These are phyloP conservation scores for Fusarium sacchari DNA, from an alignment of 2,329 filamentous ascomycete species.

Conservation along the genomic window DNA sequence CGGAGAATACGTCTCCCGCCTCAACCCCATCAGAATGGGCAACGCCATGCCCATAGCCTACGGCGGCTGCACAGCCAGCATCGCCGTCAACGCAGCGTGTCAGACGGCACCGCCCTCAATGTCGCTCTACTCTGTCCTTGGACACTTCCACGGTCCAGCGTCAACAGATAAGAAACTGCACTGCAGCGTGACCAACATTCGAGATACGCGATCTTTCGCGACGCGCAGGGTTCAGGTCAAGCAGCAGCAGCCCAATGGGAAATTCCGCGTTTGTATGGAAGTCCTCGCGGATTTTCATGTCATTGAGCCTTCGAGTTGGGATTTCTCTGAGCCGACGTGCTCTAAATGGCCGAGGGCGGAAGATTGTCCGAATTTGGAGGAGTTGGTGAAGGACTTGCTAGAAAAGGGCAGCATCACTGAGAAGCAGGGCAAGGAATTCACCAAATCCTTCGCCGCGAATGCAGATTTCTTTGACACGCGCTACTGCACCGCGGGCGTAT, in stretches of 20 bases:
- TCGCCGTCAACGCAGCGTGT: slow-evolving; percentile 55
- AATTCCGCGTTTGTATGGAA: slow-evolving; percentile 53
- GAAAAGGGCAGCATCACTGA: slow-evolving; percentile 40
- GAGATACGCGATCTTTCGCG: slow-evolving; percentile 59
- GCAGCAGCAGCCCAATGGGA: slow-evolving; percentile 52
- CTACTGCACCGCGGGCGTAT: slow-evolving; percentile 52
- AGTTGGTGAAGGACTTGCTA: slow-evolving; percentile 24
- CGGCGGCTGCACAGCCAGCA: slow-evolving; percentile 55
- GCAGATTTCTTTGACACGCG: slow-evolving; percentile 49
- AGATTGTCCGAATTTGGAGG: slow-evolving; percentile 32
- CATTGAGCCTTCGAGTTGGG: slow-evolving; percentile 50
- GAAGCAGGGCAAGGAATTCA: slow-evolving; percentile 37
- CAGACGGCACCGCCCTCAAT: slow-evolving; percentile 50
- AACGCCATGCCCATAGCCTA: slow-evolving; percentile 53
- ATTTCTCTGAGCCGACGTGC: slow-evolving; percentile 52
- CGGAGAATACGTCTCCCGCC: slow-evolving; percentile 42
- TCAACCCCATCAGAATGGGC: slow-evolving; percentile 45
- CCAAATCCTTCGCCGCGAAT: slow-evolving; percentile 45
- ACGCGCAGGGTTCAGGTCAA: slow-evolving; percentile 58
- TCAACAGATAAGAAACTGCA: slow-evolving; percentile 51
- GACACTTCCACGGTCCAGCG: slow-evolving; percentile 59
- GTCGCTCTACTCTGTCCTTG: slow-evolving; percentile 57
- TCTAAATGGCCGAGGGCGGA: slow-evolving; percentile 45
- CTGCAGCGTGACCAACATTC: slow-evolving; percentile 49
- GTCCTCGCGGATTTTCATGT: slow-evolving; percentile 59